A percentile compares a stretch with the other conserved stretches of the same genome.
Evolutionary conservation across 164 flowering plant genomes (phyloP).

Genomic region (Vitis amurensis): DNA sequence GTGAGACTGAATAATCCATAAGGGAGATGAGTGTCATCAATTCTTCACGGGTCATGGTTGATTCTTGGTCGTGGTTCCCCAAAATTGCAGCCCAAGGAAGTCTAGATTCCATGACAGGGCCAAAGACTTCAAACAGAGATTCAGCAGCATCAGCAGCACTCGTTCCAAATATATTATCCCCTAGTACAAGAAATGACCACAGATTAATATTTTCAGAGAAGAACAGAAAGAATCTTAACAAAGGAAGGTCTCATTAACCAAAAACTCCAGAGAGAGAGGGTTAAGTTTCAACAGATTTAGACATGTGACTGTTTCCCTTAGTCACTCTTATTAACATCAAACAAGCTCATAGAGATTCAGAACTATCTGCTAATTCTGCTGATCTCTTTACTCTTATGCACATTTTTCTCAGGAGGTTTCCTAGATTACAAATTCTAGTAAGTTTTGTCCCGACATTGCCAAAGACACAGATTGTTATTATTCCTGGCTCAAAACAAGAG

Average conservation of each 20-base stretch:
- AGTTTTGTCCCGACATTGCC: no score
- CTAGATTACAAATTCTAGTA: no score
- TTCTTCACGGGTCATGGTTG: conserved; percentile 84
- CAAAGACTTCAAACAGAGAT: conserved; percentile 66
- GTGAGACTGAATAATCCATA: conserved; percentile 84
- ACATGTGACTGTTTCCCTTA: neutral
- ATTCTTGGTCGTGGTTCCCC: conserved; percentile 97
- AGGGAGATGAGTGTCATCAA: conserved; percentile 73
- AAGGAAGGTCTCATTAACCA: neutral
- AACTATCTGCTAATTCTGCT: no score
- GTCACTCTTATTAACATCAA: neutral
- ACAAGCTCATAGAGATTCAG: neutral
- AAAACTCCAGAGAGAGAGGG: neutral
- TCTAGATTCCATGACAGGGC: conserved; percentile 61
- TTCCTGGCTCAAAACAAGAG: no score
- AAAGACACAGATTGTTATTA: neutral
- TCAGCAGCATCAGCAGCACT: conserved; percentile 88
- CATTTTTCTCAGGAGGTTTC: no score
- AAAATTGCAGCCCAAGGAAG: conserved; percentile 94
- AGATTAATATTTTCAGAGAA: neutral
- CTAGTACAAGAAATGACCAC: conserved; percentile 24
- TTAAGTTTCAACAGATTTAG: neutral
- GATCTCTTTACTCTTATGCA: no score
- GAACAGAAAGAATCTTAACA: no score
- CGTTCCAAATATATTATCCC: conserved; percentile 88